Base-by-base conservation (phyloP, 2,329 filamentous ascomycete species). In the Trichoderma afroharzianum region DNA sequence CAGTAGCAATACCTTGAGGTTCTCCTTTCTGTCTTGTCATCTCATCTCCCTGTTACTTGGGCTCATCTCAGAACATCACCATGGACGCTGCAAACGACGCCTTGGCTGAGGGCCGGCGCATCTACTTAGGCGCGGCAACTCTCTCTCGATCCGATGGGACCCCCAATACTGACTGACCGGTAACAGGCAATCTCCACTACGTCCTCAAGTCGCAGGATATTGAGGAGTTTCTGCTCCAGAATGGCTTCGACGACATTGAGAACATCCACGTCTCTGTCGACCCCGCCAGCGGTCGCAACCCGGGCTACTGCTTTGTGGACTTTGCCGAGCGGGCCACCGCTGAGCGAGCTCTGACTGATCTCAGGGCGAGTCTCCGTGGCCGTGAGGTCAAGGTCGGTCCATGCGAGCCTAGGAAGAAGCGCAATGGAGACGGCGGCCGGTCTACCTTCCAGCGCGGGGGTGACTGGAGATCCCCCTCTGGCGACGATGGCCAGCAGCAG, bases 301-400 rank as follows among this genome's bases (percentile, higher is more conserved):
- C 91, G 0, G 91, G 90, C 47, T 93, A 93, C 81, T 93, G 91
- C 82, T 93, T 94, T 75, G 88, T 93, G 59, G 91, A 93, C 76
- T 88, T 93, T 71, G 79, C 80, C 59, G 85, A 83, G 61, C 84
- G 84, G 59, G 87, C 88, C 32, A 83, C 88, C 33, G 91, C 91
- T 3, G 83, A 87, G 5, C 72, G 73, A 2, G 75, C 75, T 79
- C 88, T 93, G 78, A 76, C 80, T n/a, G 82, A 85, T 14, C 81
- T 93, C 70, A 86, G 86, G 21, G 83, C 82, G 24, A 81, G 84
- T 14, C 81, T 93, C 36, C 83, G 87, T 15, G 87, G 87, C 30
- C 86, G 91, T 8, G 82, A 85, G 0, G 80, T 93, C 68, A 91
- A 88, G 78, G 87, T 92, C 74, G 89, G 90, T 47, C 89, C 88